Conservation (phyloP, 2,329 filamentous ascomycete species). For the Dactylellina haptotyla region DNA sequence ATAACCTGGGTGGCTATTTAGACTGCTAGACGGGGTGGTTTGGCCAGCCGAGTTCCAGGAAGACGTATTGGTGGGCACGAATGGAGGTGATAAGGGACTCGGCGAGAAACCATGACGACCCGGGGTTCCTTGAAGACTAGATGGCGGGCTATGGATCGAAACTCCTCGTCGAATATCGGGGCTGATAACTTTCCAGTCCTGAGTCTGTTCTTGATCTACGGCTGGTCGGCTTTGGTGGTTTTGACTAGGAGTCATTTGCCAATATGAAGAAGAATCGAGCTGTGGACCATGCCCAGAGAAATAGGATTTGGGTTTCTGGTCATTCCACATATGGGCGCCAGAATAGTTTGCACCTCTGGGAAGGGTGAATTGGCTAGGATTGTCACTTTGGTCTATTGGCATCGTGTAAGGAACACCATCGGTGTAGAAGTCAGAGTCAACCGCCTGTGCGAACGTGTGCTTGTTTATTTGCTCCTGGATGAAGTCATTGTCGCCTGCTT, state of each 20-base stretch:
- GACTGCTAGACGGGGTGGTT: slow-evolving; percentile 19
- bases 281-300: slow-evolving; percentile 1
- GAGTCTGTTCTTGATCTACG: slow-evolving; percentile 24
- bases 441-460: slow-evolving; percentile 43
- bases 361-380: not conserved
- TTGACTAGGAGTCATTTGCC: slow-evolving; percentile 23
- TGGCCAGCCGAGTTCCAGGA: slow-evolving; percentile 35
- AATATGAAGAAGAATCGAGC: slow-evolving; percentile 18
- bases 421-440: slow-evolving; percentile 43
- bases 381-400: slow-evolving; percentile 21
- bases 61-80: slow-evolving; percentile 29
- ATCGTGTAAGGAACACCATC: slow-evolving; percentile 24
- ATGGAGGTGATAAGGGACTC: slow-evolving; percentile 41
- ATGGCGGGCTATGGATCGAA: not conserved
- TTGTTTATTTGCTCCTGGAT: slow-evolving; percentile 51
- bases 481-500: slow-evolving; percentile 46
- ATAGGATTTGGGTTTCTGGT: slow-evolving; percentile 17
- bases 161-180: slow-evolving; percentile 30
- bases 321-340: slow-evolving; percentile 18
- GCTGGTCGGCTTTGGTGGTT: slow-evolving; percentile 15
- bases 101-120: slow-evolving; percentile 38
- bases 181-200: slow-evolving; percentile 32
- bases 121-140: slow-evolving; percentile 12
- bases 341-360: slow-evolving; percentile 22
- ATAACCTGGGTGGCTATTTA: slow-evolving; percentile 23